phyloP scores from a whole-genome alignment of 805 yeast species.

The Saccharomycopsis oosterbeekiorum region DNA sequence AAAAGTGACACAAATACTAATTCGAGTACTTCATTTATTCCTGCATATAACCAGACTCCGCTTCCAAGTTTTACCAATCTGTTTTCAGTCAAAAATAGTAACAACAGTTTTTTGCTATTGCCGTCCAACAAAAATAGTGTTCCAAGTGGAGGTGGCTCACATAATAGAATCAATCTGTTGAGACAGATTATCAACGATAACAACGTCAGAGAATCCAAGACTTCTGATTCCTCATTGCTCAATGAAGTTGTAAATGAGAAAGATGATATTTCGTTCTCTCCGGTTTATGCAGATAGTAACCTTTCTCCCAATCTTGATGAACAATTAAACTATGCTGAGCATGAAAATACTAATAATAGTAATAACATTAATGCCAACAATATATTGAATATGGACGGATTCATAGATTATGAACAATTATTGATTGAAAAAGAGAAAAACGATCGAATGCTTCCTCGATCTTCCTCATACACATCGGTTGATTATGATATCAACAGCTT shows the following conservation, averaged over 20 bases:
- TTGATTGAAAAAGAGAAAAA: not conserved
- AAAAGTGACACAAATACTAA: not conserved
- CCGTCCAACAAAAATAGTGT: not conserved
- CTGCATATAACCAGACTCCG: conserved; percentile 18
- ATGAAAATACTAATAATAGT: not conserved
- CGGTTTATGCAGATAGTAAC: not conserved
- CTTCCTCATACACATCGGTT: not conserved
- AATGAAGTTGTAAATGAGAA: not conserved
- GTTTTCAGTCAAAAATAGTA: not conserved
- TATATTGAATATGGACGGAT: not conserved
- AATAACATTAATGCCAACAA: not conserved
- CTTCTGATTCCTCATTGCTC: not conserved
- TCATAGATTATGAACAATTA: not conserved
- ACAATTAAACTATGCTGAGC: not conserved
- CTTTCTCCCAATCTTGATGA: not conserved
- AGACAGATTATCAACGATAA: not conserved
- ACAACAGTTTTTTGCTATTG: not conserved
- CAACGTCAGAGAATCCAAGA: not conserved
- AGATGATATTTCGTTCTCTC: not conserved
- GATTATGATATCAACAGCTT: not conserved
- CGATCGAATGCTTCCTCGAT: not conserved
- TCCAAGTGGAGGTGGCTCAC: not conserved
- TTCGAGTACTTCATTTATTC: conserved; percentile 1
- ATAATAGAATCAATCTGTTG: not conserved
- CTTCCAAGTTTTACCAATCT: conserved; percentile 9